Evolutionary conservation across 306 rosid species (phyloP).

Genomic region (Boehmeria nivea): DNA sequence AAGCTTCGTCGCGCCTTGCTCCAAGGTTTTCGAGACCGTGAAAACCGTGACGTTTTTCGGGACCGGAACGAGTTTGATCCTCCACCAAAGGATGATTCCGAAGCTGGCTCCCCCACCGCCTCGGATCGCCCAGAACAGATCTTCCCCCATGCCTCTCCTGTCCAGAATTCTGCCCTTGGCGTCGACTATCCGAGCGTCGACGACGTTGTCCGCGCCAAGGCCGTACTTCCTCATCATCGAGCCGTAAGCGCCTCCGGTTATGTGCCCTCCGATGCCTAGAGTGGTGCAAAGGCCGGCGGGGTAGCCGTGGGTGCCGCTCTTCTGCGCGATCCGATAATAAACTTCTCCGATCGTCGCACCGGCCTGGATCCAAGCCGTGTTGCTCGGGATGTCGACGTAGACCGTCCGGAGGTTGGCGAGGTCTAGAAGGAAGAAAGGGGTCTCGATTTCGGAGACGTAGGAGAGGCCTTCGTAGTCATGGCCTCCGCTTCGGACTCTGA

Average conservation of each 20-base stretch:
- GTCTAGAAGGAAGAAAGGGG: constrained; percentile 50
- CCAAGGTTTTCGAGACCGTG: constrained; percentile 27
- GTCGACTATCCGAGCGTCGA: constrained; percentile 49
- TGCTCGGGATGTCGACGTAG: constrained; percentile 24
- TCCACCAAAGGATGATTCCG: constrained; percentile 56
- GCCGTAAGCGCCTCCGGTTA: constrained; percentile 78
- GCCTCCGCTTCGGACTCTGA: constrained; percentile 70
- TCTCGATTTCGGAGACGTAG: constrained; percentile 46
- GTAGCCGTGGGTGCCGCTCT: constrained; percentile 46
- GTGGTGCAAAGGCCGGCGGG: constrained; percentile 64
- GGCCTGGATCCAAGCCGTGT: constrained; percentile 56
- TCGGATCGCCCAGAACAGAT: constrained; percentile 67
- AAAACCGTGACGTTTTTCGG: constrained; percentile 59
- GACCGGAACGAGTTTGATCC: constrained; percentile 47
- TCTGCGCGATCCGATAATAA: constrained; percentile 43
- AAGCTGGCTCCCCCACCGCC: constrained; percentile 76
- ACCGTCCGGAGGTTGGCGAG: constrained; percentile 28
- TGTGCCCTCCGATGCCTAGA: constrained; percentile 60
- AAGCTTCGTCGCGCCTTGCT: constrained; percentile 43
- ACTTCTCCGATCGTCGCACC: constrained; percentile 66
- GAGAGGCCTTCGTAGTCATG: constrained; percentile 90
- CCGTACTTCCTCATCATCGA: constrained; percentile 60
- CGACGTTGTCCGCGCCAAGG: constrained; percentile 48
- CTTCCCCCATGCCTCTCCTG: constrained; percentile 60
- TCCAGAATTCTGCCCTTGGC: constrained; percentile 49